Conservation (phyloP, 352 stramenopile species). For the Blastocystis sp. region DNA sequence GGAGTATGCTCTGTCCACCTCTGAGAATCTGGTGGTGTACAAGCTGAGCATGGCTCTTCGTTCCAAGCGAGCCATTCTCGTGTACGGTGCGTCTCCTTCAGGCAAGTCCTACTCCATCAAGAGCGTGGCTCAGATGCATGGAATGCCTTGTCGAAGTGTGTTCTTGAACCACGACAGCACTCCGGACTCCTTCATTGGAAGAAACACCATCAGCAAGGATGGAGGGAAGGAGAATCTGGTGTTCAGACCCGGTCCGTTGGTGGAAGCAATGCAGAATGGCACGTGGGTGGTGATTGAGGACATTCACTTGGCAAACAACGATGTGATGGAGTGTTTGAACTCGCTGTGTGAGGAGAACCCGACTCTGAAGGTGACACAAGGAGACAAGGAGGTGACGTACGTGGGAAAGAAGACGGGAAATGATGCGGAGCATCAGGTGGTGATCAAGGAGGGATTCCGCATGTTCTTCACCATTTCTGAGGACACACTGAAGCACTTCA, state of each 20-base stretch:
- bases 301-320: slow-evolving; percentile 53
- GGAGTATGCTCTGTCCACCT: neutral
- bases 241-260: neutral
- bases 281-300: slow-evolving; percentile 39
- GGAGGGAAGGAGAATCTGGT: slow-evolving; percentile 1
- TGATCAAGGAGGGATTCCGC: neutral
- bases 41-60: slow-evolving; percentile 1
- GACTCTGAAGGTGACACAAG: neutral
- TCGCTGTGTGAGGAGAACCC: slow-evolving; percentile 1
- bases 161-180: slow-evolving; percentile 7
- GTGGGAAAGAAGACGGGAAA: neutral
- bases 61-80: slow-evolving; percentile 33
- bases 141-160: slow-evolving; percentile 10
- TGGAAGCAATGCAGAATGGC: slow-evolving; percentile 36
- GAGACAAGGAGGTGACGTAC: neutral
- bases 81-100: slow-evolving; percentile 42
- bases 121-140: neutral
- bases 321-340: slow-evolving; percentile 30
- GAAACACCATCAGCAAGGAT: neutral
- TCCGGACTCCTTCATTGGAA: neutral
- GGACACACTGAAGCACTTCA: slow-evolving; percentile 23
- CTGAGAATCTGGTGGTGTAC: neutral
- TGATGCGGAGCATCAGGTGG: neutral
- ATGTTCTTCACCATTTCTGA: neutral
- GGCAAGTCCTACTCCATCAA: slow-evolving; percentile 11